phyloP scores from a whole-genome alignment of 805 yeast species.

The Pachysolen tannophilus region DNA sequence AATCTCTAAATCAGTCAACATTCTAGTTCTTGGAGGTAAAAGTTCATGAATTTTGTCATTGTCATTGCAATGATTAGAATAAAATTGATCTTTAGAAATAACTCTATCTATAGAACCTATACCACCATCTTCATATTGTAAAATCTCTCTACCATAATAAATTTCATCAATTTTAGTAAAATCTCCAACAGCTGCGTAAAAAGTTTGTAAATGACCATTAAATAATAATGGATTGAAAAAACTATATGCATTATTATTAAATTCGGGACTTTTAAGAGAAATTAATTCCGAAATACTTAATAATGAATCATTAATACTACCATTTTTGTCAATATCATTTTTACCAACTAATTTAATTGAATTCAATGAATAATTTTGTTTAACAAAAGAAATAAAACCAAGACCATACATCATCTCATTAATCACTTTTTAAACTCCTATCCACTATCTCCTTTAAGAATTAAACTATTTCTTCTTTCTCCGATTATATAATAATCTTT shows the following conservation, averaged over 20 bases:
- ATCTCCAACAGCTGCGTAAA: constrained; percentile 52
- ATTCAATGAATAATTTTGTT: too few species aligned
- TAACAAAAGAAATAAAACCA: too few species aligned
- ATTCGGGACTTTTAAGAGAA: constrained; percentile 29
- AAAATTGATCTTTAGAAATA: constrained; percentile 27
- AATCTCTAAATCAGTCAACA: constrained; percentile 39
- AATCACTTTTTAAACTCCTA: too few species aligned
- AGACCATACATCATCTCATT: too few species aligned
- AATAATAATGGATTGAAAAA: constrained; percentile 55
- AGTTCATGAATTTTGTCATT: constrained; percentile 21
- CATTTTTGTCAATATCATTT: too few species aligned
- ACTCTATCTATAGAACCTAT: constrained; percentile 71
- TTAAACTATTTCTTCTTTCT: too few species aligned
- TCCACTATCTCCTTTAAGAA: too few species aligned
- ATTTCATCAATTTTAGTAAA: constrained; percentile 44
- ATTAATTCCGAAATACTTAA: too few species aligned
- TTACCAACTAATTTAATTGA: too few species aligned
- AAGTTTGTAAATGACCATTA: constrained; percentile 74
- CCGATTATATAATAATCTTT: too few species aligned
- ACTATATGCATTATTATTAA: constrained; percentile 39
- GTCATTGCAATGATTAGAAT: constrained; percentile 11
- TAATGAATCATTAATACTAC: too few species aligned
- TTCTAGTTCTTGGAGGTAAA: constrained; percentile 47
- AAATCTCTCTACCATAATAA: constrained; percentile 67
- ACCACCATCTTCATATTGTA: constrained; percentile 58